Evolutionary conservation across 331 rosid genomes (phyloP), one percentile per base, ranked within the genome.

Genomic region (Rosa hybrid): DNA sequence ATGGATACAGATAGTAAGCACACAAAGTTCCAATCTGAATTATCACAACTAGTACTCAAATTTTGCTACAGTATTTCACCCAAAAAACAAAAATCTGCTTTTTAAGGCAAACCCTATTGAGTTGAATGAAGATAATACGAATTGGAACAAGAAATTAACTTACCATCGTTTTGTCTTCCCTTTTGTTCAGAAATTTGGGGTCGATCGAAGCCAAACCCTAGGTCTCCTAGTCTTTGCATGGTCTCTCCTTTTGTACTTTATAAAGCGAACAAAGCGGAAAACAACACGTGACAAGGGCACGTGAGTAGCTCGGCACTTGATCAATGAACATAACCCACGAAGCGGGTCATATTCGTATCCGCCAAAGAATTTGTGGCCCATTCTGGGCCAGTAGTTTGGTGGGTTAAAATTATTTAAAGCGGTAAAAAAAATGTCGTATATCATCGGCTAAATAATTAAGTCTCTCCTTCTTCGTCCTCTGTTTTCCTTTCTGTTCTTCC

Each of bases 401-500:
- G 42, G 67, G 70, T 68, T 16, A 42, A 27, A 53, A 34, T 50
- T 17, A 21, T 8, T 30, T 8, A 25, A 2, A 34, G 77, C 56
- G 56, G 50, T 71, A 8, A 18, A 3, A 34, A 70, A 76, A 42
- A 23, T 20, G 60, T 77, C 60, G 42, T 51, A 27, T 27, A 25
- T 20, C 11, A 17, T 27, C 41, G 27, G 5, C 71, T 67, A n/a
- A 30, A 46, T 60, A 60, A 57, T n/a, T 57, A 82, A 68, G 73
- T 72, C 51, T 51, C 54, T 34, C 72, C 2, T 62, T 69, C 63
- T 80, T 50, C 60, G 38, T 73, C n/a, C n/a, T n/a, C n/a, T n/a
- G n/a, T n/a, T n/a, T n/a, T n/a, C n/a, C n/a, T n/a, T n/a, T n/a
- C n/a, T n/a, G n/a, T n/a, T n/a, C n/a, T n/a, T n/a, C n/a, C n/a